A percentile compares a stretch with the other conserved stretches of the same genome.
phyloP scores from a whole-genome alignment of 2,329 filamentous ascomycete genomes.

The Colletotrichum neosansevieriae region DNA sequence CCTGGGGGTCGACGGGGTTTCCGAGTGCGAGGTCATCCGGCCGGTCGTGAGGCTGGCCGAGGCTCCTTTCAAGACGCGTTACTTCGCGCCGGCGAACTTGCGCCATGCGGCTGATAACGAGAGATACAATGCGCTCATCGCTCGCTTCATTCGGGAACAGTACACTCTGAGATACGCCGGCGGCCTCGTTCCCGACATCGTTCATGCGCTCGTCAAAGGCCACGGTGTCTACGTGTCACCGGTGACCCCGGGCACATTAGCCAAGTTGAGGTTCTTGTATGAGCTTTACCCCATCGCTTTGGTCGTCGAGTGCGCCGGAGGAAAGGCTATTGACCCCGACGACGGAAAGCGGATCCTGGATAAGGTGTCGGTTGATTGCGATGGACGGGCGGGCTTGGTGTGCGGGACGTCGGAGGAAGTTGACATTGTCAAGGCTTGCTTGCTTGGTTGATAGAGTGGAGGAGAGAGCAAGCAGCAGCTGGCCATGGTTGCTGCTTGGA shows the following conservation, averaged over 20 bases:
- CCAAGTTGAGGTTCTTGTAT: constrained; percentile 70
- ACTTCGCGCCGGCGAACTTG: constrained; percentile 73
- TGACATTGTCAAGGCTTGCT: constrained; percentile 47
- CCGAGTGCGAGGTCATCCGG: constrained; percentile 56
- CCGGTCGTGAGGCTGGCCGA: constrained; percentile 52
- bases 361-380: constrained; percentile 53
- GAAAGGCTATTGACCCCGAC: constrained; percentile 63
- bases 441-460: constrained; percentile 36
- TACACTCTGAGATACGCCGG: constrained; percentile 73
- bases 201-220: constrained; percentile 70
- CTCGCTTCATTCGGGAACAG: constrained; percentile 61
- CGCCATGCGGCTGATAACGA: constrained; percentile 65
- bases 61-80: constrained; percentile 61
- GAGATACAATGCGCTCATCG: constrained; percentile 62
- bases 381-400: constrained; percentile 63
- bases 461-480: background rate
- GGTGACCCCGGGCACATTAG: constrained; percentile 61
- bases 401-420: constrained; percentile 66
- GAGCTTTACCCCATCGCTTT: constrained; percentile 72
- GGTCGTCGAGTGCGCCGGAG: constrained; percentile 70
- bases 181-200: constrained; percentile 71
- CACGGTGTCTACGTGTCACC: constrained; percentile 72
- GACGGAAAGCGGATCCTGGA: constrained; percentile 57
- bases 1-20: constrained; percentile 47
- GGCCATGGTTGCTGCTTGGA: too few species aligned